Evolutionary conservation across 495 filamentous ascomycete species (phyloP).

Genomic region (Penicillium malachiteum): DNA sequence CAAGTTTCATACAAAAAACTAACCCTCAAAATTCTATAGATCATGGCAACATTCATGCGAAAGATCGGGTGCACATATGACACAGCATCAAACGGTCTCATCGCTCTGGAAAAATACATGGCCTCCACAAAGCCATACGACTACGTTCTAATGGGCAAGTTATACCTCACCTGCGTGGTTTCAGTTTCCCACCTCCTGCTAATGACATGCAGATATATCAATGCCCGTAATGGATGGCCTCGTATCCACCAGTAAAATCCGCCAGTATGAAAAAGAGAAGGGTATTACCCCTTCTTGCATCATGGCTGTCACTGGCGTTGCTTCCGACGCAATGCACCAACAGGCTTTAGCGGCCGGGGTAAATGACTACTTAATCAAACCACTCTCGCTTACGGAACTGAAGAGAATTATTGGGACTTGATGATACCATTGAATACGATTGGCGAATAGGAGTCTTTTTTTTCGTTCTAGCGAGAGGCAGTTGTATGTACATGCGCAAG

Average conservation of each 20-base stretch:
- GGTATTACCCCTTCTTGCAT: slow-evolving; percentile 29
- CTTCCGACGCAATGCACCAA: slow-evolving; percentile 41
- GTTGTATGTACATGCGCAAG: background rate
- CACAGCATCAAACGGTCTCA: slow-evolving; percentile 57
- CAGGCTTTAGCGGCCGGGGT: slow-evolving; percentile 43
- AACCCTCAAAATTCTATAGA: slow-evolving; percentile 14
- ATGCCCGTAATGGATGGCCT: slow-evolving; percentile 69
- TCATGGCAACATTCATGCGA: slow-evolving; percentile 53
- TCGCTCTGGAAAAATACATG: slow-evolving; percentile 56
- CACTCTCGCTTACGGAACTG: slow-evolving; percentile 42
- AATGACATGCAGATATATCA: slow-evolving; percentile 47
- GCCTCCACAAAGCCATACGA: slow-evolving; percentile 35
- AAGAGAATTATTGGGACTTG: slow-evolving; percentile 35
- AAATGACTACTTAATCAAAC: slow-evolving; percentile 52
- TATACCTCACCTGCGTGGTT: background rate
- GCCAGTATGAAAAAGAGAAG: slow-evolving; percentile 46
- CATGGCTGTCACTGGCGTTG: slow-evolving; percentile 50
- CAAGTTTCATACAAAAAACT: background rate
- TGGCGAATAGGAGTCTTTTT: background rate
- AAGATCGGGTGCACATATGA: slow-evolving; percentile 51
- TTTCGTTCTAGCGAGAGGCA: slow-evolving; percentile 3
- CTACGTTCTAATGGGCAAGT: slow-evolving; percentile 57
- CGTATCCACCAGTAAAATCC: slow-evolving; percentile 55
- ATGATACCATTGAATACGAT: slow-evolving; percentile 18
- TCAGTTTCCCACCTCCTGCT: background rate